phyloP scores from a whole-genome alignment of 768 basidiomycete genomes.

The Collybiopsis luxurians region DNA sequence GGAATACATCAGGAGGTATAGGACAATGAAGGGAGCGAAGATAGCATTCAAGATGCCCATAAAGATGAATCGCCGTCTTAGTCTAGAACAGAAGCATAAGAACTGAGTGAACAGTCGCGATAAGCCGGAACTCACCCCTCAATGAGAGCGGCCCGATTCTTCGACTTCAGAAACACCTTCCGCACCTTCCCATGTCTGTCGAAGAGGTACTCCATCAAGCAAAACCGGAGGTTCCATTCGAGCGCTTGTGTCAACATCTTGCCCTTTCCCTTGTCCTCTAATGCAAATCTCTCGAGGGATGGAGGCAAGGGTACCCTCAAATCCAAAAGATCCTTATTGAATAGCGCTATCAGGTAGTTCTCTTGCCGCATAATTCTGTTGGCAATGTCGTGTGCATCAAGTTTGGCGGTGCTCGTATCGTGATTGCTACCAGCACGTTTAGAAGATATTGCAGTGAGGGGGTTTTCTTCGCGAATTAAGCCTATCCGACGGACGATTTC shows the following conservation, averaged over 20 bases:
- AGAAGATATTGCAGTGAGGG: slow-evolving; percentile 83
- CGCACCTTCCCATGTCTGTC: slow-evolving; percentile 87
- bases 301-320: slow-evolving; percentile 78
- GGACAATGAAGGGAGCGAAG: slow-evolving; percentile 94
- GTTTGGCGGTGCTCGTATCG: slow-evolving; percentile 73
- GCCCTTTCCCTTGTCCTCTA: slow-evolving; percentile 51
- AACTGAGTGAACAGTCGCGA: neutral
- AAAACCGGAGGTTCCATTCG: slow-evolving; percentile 97
- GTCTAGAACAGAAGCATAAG: slow-evolving; percentile 36
- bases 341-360: slow-evolving; percentile 96
- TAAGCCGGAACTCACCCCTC: slow-evolving; percentile 59
- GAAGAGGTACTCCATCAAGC: slow-evolving; percentile 93
- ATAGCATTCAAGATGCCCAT: slow-evolving; percentile 96
- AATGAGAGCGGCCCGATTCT: slow-evolving; percentile 73
- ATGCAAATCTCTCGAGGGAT: slow-evolving; percentile 48
- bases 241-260: slow-evolving; percentile 83
- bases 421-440: slow-evolving; percentile 45
- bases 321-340: slow-evolving; percentile 95
- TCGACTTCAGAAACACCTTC: slow-evolving; percentile 87
- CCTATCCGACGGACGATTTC: slow-evolving; percentile 90
- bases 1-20: slow-evolving; percentile 96
- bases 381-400: slow-evolving; percentile 97
- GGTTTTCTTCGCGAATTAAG: slow-evolving; percentile 89
- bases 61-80: slow-evolving; percentile 86
- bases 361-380: slow-evolving; percentile 98